Percentiles rank a stretch among this genome's conserved stretches.
These are phyloP conservation scores for Heterobasidion parviporum DNA, from an alignment of 1,284 basidiomycete species.

Conservation along the genomic window DNA sequence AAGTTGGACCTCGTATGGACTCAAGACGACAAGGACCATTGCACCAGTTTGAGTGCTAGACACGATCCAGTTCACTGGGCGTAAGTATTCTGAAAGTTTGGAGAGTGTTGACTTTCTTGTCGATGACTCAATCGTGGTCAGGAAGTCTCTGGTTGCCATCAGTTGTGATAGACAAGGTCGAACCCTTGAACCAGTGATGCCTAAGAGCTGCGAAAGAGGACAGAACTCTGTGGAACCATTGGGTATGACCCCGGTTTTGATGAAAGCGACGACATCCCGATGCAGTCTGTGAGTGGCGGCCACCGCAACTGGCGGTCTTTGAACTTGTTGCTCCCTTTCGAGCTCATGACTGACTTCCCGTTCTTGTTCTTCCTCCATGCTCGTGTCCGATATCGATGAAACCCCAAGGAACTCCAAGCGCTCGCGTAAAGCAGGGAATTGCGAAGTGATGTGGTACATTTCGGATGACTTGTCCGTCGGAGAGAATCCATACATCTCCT, in stretches of 20 bases:
- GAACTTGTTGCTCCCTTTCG: slow-evolving; percentile 30
- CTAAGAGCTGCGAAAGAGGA: not conserved
- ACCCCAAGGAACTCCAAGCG: slow-evolving; percentile 22
- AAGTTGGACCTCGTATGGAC: slow-evolving; percentile 34
- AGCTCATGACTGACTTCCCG: slow-evolving; percentile 36
- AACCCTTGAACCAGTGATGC: too few relatives aligned
- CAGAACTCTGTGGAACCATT: not conserved
- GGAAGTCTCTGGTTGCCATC: not conserved
- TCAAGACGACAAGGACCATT: slow-evolving; percentile 27
- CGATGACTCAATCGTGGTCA: not conserved
- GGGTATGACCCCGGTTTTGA: slow-evolving; percentile 16
- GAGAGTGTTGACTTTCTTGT: too few relatives aligned
- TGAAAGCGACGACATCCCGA: slow-evolving; percentile 18
- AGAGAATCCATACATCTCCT: slow-evolving; percentile 25
- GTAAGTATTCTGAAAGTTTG: slow-evolving; percentile 23
- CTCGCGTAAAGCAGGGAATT: slow-evolving; percentile 17
- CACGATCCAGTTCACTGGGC: slow-evolving; percentile 36
- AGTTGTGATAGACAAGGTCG: not conserved
- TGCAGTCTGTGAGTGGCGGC: slow-evolving; percentile 19
- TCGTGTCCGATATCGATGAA: slow-evolving; percentile 7
- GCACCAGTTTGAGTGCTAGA: slow-evolving; percentile 10
- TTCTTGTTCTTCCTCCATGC: slow-evolving; percentile 41
- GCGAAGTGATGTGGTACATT: not conserved
- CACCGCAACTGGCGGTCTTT: slow-evolving; percentile 22
- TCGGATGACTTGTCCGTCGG: not conserved